Base-by-base conservation (phyloP, 257 asterid genomes). In the Primulina huaijiensis region DNA sequence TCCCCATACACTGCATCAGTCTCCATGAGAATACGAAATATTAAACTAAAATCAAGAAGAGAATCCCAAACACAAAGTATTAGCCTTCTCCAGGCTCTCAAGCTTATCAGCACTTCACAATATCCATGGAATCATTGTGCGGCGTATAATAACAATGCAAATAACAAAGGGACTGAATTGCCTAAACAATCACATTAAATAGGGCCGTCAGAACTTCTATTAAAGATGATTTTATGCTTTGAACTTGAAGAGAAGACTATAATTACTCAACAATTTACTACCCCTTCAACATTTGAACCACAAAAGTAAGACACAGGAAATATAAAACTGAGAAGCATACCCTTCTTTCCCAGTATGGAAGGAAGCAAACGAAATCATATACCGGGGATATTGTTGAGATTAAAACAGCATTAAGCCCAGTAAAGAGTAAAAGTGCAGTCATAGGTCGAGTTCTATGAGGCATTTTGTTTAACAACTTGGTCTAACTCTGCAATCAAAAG, bases 371-470 rank as follows among this genome's bases (percentile, higher is more conserved):
- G 5, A 89, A 90, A 81, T 93, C 97, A 67, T 90, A 93, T 70
- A 90, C 95, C 8, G 96, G 95, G 16, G 77, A 70, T 56, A 89
- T 82, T 1, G 99, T 89, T 63, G 89, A 78, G 74, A 90, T 79
- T 82, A 93, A 80, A 62, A 85, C 87, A 57, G 78, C 92, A 60
- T 93, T 93, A 27, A 93, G 83, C 74, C 97, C 96, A 16, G 90
- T 86, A 72, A 93, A 93, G 72, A 87, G 72, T 85, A 93, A 63
- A 65, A 90, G 82, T 17, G 88, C 96, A 4, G 97, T 64, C 97
- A 90, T 80, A 19, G 99, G 99, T 21, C 96, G 85, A 31, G 94
- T 83, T 71, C 81, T 92, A 83, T 89, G 95, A 10, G 99, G 97
- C 99, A 93, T 93, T 76, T 78, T 72, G 71, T 65, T 64, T 74